Evolutionary conservation across 2,329 filamentous ascomycete species (phyloP), one percentile per base, ranked within the genome.

Genomic region (Seiridium unicorne): DNA sequence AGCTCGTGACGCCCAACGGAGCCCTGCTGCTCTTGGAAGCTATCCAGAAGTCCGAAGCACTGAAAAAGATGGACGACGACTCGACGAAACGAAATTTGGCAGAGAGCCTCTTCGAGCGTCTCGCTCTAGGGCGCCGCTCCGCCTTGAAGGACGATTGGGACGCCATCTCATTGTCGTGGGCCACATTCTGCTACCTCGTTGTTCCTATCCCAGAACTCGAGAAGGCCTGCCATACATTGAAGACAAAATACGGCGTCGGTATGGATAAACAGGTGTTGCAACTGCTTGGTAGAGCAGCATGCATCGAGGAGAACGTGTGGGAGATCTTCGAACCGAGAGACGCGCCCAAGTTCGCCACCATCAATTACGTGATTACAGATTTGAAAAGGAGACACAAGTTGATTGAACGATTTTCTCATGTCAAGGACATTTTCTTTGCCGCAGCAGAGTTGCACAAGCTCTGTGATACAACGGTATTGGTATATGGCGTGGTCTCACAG

Each of bases 71-170:
- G 34, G 54, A 57, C 44, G 31, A n/a, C 4, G 44, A 26, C 18
- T 26, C 44, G 11, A 57, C 13, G 9, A 11, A 4, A 18, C 42
- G 44, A 7, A 40, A 47, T 18, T 34, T 57, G 32, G 54, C 42
- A 7, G 42, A 57, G n/a, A 47, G 10, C 40, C 54, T 57, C 13
- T 57, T 57, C 42, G 54, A 57, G 13, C 40, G 54, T 5, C 54
- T 57, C n/a, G 54, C 54, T 34, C 26, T 18, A 26, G 40, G 38
- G 18, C 54, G 54, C 18, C 26, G 42, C 5, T 10, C 18, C 13
- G 26, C 31, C 18, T 34, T 57, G 9, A 57, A 57, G 31, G 54
- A 57, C 13, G 11, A 18, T 9, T 57, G 54, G 54, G 54, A 57
- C 38, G 54, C 46, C 9, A 46, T 57, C 7, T 26, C 10, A 10